Conservation (phyloP, 306 rosid genomes). For the Begonia peltatifolia region DNA sequence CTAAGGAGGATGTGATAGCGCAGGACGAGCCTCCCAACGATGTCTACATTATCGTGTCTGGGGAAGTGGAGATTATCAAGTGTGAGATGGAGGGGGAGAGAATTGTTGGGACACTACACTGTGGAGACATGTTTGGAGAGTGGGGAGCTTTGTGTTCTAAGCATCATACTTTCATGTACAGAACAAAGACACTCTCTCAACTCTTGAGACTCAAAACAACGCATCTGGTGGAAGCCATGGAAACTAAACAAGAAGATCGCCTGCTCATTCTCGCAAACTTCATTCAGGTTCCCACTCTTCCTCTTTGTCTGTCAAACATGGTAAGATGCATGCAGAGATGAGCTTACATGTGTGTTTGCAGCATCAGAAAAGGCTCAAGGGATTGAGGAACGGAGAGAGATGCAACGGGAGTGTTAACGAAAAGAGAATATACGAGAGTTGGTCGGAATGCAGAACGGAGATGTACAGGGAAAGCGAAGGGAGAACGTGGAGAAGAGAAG, state of each 20-base stretch:
- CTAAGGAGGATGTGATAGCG: slow-evolving; percentile 78
- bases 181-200: slow-evolving; percentile 81
- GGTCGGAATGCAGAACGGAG: slow-evolving; percentile 14
- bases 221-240: slow-evolving; percentile 46
- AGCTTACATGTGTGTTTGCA: slow-evolving; percentile 2
- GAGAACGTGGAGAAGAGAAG: slow-evolving; percentile 12
- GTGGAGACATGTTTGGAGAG: slow-evolving; percentile 76
- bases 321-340: background rate
- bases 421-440: background rate
- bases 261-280: slow-evolving; percentile 45
- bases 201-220: slow-evolving; percentile 63
- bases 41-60: slow-evolving; percentile 75
- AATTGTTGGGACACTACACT: slow-evolving; percentile 39
- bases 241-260: slow-evolving; percentile 37
- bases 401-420: slow-evolving; percentile 11
- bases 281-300: slow-evolving; percentile 33
- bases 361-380: slow-evolving; percentile 57
- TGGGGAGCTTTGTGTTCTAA: slow-evolving; percentile 55
- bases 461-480: slow-evolving; percentile 31
- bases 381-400: slow-evolving; percentile 28
- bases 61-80: slow-evolving; percentile 68
- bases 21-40: slow-evolving; percentile 71
- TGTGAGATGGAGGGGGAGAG: slow-evolving; percentile 37
- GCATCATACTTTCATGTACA: slow-evolving; percentile 50
- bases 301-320: background rate